Evolutionary conservation across 495 filamentous ascomycete species (phyloP).

Genomic region (Podospora anserina): DNA sequence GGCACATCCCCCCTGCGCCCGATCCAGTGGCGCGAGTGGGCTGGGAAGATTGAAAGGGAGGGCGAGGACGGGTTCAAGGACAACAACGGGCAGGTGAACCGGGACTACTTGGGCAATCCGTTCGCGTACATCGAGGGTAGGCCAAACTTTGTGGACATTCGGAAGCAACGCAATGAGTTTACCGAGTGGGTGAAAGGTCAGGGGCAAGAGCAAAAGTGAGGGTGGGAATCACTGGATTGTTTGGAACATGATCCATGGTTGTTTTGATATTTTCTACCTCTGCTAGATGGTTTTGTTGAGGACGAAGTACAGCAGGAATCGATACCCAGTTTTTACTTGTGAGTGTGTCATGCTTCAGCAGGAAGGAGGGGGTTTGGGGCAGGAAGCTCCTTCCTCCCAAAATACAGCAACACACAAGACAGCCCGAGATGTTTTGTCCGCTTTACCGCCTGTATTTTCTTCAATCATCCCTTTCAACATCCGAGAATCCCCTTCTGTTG

Average conservation of each 20-base stretch:
- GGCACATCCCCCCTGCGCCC: conserved; percentile 68
- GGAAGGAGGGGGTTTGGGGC: neutral
- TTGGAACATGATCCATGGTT: neutral
- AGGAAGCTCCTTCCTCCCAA: neutral
- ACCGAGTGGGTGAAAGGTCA: conserved; percentile 61
- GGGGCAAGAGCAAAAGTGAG: conserved; percentile 8
- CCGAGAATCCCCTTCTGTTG: neutral
- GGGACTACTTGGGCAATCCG: conserved; percentile 52
- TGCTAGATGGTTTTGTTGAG: neutral
- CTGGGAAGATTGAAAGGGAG: conserved; percentile 75
- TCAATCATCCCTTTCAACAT: neutral
- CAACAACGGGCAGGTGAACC: conserved; percentile 58
- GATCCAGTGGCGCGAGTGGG: conserved; percentile 80
- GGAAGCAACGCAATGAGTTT: conserved; percentile 73
- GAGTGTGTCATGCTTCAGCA: neutral
- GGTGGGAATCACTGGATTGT: neutral
- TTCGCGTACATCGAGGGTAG: conserved; percentile 45
- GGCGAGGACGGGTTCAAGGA: conserved; percentile 66
- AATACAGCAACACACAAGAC: neutral
- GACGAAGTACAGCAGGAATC: neutral
- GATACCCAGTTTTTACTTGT: neutral
- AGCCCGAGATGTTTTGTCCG: neutral
- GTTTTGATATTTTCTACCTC: neutral
- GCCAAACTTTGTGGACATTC: conserved; percentile 52
- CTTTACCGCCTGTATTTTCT: neutral